phyloP scores from a whole-genome alignment of 176 grass and related monocot genomes.

The Aegilops tauschii region DNA sequence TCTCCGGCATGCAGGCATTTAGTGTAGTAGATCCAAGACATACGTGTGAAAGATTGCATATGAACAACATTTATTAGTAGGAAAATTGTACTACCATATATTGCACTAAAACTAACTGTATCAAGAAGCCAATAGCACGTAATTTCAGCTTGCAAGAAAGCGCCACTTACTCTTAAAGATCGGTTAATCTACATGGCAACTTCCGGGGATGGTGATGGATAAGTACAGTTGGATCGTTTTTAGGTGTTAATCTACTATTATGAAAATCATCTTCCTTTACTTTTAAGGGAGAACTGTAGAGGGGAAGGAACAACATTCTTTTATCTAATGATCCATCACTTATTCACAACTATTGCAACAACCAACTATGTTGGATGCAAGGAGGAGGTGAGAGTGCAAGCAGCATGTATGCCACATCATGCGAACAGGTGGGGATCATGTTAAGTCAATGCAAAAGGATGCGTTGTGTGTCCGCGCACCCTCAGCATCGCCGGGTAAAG shows the following conservation, averaged over 20 bases:
- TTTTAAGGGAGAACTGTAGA: slow-evolving; percentile 79
- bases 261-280: slow-evolving; percentile 78
- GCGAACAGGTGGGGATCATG: too few relatives aligned
- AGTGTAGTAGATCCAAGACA: neutral
- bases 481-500: too few relatives aligned
- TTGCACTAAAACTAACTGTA: neutral
- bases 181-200: slow-evolving; percentile 81
- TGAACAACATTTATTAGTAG: neutral
- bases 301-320: neutral
- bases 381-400: too few relatives aligned
- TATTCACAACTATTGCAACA: neutral
- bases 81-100: neutral
- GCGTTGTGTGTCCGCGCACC: too few relatives aligned
- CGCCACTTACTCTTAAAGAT: slow-evolving; percentile 59
- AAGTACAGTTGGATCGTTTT: slow-evolving; percentile 64
- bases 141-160: slow-evolving; percentile 8
- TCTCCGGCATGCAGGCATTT: neutral
- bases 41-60: neutral
- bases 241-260: slow-evolving; percentile 59
- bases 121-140: neutral
- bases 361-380: neutral
- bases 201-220: slow-evolving; percentile 77
- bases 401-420: too few relatives aligned
- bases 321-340: neutral
- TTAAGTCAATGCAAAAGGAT: too few relatives aligned